Percentiles rank a stretch among this genome's conserved stretches.
These are phyloP conservation scores for Diplosphaera chodatii DNA, from an alignment of 139 green algal genomes.

Conservation along the genomic window DNA sequence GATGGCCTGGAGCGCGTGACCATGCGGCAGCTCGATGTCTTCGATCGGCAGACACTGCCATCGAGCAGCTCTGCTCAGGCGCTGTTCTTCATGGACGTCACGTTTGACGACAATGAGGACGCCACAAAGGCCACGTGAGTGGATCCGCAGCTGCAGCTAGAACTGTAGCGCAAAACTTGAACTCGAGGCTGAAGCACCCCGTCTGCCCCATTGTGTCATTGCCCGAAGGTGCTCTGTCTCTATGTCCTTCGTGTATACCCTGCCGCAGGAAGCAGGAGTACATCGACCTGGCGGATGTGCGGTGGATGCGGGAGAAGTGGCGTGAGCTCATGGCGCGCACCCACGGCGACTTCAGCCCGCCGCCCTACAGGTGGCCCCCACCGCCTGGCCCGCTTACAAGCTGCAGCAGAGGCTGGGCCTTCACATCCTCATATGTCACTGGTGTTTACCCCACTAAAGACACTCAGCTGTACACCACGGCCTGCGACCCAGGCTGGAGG, in stretches of 20 bases:
- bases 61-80: slow-evolving; percentile 2
- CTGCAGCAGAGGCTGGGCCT: too few relatives aligned
- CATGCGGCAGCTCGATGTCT: slow-evolving; percentile 14
- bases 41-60: background rate
- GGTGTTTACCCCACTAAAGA: too few relatives aligned
- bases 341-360: slow-evolving; percentile 4
- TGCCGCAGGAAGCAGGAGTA: background rate
- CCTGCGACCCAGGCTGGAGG: slow-evolving; percentile 1
- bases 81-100: slow-evolving; percentile 25
- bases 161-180: too few relatives aligned
- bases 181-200: too few relatives aligned
- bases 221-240: too few relatives aligned
- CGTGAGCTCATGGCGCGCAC: slow-evolving; percentile 15
- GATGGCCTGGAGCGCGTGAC: slow-evolving; percentile 12
- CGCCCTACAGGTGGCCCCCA: background rate
- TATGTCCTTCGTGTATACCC: too few relatives aligned
- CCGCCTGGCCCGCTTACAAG: too few relatives aligned
- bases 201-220: too few relatives aligned
- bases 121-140: background rate
- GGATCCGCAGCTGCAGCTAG: too few relatives aligned
- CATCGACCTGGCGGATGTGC: slow-evolving; percentile 11
- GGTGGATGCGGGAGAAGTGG: slow-evolving; percentile 23
- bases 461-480: too few relatives aligned
- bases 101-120: background rate
- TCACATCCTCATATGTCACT: too few relatives aligned